Evolutionary conservation across 2,329 filamentous ascomycete genomes (phyloP).

Genomic region (Beauveria brongniartii): DNA sequence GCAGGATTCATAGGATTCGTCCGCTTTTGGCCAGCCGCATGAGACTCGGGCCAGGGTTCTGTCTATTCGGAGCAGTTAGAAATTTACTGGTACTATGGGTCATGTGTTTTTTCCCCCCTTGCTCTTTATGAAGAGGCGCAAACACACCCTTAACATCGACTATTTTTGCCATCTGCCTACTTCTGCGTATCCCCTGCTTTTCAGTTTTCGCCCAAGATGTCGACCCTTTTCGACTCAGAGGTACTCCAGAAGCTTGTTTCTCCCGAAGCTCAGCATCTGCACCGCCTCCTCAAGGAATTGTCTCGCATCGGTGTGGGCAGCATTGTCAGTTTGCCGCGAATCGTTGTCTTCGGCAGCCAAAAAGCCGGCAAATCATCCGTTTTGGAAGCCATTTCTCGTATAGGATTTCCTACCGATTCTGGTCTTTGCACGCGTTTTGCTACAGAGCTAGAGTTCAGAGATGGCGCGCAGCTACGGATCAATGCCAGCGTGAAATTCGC

Average conservation of each 20-base stretch:
- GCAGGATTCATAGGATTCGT: not conserved
- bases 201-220: not conserved
- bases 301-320: not conserved
- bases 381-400: constrained; percentile 54
- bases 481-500: constrained; percentile 30
- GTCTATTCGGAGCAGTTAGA: not conserved
- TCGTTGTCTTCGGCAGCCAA: constrained; percentile 77
- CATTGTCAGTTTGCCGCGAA: constrained; percentile 35
- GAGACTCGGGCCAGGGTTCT: not conserved
- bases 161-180: not conserved
- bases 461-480: constrained; percentile 23
- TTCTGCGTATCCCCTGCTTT: not conserved
- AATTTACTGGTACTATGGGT: not conserved
- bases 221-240: not conserved
- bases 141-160: not conserved
- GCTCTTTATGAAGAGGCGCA: not conserved
- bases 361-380: constrained; percentile 83
- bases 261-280: not conserved
- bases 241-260: not conserved
- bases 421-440: constrained; percentile 42
- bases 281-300: not conserved
- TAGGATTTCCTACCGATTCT: constrained; percentile 36
- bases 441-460: constrained; percentile 44
- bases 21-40: not conserved
- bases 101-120: not conserved